These are phyloP conservation scores for Phalaenopsis equestris DNA, from an alignment of 106 monocot genomes.

Conservation along the genomic window DNA sequence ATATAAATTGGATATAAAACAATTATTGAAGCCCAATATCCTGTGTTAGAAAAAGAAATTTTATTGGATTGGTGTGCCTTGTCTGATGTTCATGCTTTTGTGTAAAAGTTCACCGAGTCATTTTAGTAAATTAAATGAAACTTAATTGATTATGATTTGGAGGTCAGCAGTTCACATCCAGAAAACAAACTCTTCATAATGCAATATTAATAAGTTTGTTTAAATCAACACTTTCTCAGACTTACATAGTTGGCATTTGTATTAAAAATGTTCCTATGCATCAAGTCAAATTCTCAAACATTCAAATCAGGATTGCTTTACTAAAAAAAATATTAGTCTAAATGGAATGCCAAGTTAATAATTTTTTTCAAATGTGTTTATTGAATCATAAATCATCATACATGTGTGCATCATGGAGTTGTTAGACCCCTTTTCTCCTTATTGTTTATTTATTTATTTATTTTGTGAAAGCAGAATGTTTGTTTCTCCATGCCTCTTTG, in stretches of 20 bases:
- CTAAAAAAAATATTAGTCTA: not conserved
- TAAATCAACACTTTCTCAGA: not conserved
- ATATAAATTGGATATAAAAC: not conserved
- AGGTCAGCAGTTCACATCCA: not conserved
- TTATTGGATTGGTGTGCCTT: too few species aligned
- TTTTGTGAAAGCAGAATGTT: conserved; percentile 35
- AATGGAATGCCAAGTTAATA: not conserved
- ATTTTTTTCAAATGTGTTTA: not conserved
- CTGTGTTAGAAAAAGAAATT: not conserved
- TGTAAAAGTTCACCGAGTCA: not conserved
- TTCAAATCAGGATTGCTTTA: not conserved
- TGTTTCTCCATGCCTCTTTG: conserved; percentile 90
- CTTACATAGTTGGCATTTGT: not conserved
- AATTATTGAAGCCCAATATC: not conserved
- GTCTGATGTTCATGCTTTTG: not conserved
- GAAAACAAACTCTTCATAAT: not conserved
- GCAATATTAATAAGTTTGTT: not conserved
- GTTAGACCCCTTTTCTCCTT: not conserved
- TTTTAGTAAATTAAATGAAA: not conserved
- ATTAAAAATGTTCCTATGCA: not conserved
- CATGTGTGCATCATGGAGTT: not conserved
- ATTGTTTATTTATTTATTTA: too few species aligned
- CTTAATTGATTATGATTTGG: not conserved
- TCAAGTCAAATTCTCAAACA: not conserved
- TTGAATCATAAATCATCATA: not conserved